Conservation (phyloP, 2,329 filamentous ascomycete genomes). For the Didymella pomorum region DNA sequence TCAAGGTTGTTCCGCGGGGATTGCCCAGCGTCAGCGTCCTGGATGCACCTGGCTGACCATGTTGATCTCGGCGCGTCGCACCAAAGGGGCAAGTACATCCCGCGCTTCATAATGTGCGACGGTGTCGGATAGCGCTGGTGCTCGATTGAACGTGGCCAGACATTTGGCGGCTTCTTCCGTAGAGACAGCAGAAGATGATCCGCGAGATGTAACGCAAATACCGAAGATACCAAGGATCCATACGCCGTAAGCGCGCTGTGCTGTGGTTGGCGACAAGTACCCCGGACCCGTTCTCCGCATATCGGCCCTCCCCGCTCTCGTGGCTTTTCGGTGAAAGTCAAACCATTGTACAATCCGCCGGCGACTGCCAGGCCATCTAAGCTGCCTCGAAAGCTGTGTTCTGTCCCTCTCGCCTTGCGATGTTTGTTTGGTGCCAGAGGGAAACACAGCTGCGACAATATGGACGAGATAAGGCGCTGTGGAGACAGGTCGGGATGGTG, state of each 20-base stretch:
- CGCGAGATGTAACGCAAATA: neutral
- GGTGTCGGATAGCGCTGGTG: neutral
- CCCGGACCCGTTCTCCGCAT: constrained; percentile 14
- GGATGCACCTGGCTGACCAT: neutral
- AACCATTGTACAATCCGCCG: neutral
- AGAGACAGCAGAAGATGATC: neutral
- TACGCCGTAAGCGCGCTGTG: constrained; percentile 19
- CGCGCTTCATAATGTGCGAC: neutral
- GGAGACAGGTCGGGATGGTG: constrained; percentile 4
- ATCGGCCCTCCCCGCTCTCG: constrained; percentile 15
- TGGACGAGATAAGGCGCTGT: constrained; percentile 10
- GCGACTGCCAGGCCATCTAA: no score
- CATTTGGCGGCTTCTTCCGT: neutral
- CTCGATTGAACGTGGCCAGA: neutral
- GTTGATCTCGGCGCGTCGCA: constrained; percentile 11
- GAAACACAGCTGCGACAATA: no score
- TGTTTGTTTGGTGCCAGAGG: neutral
- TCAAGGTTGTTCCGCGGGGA: constrained; percentile 9
- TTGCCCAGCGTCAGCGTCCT: constrained; percentile 4
- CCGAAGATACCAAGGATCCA: constrained; percentile 7
- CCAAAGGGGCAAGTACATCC: constrained; percentile 13
- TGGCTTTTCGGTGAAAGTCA: constrained; percentile 1
- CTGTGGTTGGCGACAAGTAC: constrained; percentile 8
- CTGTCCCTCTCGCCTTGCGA: neutral
- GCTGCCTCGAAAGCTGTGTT: no score